Conservation (phyloP, 495 filamentous ascomycete genomes). For the Penicillium goetzii region DNA sequence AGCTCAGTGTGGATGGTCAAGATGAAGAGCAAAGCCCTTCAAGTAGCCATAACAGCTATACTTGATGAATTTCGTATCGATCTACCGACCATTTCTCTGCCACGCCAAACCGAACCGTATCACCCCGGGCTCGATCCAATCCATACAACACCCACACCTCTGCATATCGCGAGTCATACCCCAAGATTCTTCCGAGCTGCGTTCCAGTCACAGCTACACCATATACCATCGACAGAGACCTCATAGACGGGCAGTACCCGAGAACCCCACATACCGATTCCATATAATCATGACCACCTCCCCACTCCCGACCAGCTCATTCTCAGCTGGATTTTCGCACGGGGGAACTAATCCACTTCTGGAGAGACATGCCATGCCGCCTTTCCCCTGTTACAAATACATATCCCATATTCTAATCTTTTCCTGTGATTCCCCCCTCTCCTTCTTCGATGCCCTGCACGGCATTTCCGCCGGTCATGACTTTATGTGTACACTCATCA, state of each 20-base stretch:
- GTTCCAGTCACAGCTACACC: slow-evolving; percentile 8
- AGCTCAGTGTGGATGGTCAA: slow-evolving; percentile 47
- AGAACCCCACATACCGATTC: not conserved
- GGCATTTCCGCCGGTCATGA: slow-evolving; percentile 25
- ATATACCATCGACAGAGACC: slow-evolving; percentile 7
- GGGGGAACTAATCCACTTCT: not conserved
- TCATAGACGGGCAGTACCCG: not conserved
- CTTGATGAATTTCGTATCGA: not conserved
- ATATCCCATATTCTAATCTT: not conserved
- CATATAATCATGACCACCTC: not conserved
- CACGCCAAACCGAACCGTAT: not conserved
- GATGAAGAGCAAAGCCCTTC: slow-evolving; percentile 38
- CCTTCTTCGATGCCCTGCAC: not conserved
- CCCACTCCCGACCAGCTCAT: not conserved
- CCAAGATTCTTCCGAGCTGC: not conserved
- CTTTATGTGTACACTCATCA: slow-evolving; percentile 36
- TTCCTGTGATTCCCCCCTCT: not conserved
- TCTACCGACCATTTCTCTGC: not conserved
- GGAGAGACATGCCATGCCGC: not conserved
- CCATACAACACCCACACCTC: not conserved
- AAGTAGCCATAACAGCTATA: slow-evolving; percentile 18
- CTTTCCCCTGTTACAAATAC: not conserved
- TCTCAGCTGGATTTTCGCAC: not conserved
- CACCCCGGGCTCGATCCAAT: not conserved
- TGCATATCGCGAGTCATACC: slow-evolving; percentile 1